A percentile compares a stretch with the other conserved stretches of the same genome.
Conservation (phyloP, 345 rosid species). For the Psidium guajava region DNA sequence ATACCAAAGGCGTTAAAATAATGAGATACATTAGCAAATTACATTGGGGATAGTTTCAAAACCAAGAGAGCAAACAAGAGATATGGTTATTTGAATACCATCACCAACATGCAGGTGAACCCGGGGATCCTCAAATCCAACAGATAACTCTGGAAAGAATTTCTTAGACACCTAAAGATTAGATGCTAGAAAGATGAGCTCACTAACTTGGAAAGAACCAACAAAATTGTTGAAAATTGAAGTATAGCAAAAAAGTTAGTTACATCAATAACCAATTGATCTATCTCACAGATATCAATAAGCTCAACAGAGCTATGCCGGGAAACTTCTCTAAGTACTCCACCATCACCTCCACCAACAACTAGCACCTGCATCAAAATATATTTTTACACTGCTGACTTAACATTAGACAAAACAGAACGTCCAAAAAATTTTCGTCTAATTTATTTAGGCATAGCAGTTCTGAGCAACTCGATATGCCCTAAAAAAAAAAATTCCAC, state of each 20-base stretch:
- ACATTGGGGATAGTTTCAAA: neutral
- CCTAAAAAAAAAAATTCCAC: neutral
- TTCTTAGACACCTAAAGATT: constrained; percentile 55
- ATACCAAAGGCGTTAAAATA: neutral
- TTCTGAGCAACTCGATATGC: neutral
- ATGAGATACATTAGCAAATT: neutral
- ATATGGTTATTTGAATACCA: constrained; percentile 37
- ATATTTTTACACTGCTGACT: neutral
- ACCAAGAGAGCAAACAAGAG: neutral
- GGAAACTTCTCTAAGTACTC: constrained; percentile 85
- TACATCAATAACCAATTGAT: constrained; percentile 94
- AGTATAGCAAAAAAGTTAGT: constrained; percentile 9
- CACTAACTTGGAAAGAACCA: neutral
- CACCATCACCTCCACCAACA: constrained; percentile 99
- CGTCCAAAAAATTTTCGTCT: neutral
- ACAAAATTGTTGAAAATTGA: neutral
- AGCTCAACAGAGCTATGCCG: constrained; percentile 81
- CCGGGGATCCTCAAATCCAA: constrained; percentile 95
- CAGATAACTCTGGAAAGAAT: constrained; percentile 69
- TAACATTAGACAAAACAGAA: neutral
- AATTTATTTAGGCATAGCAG: neutral
- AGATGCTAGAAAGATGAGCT: neutral
- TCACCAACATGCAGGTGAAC: constrained; percentile 86
- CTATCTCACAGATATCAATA: constrained; percentile 95
- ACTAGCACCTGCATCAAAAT: constrained; percentile 57